Conservation (phyloP, 2,329 filamentous ascomycete genomes). For the Sporothrix schenckii region DNA sequence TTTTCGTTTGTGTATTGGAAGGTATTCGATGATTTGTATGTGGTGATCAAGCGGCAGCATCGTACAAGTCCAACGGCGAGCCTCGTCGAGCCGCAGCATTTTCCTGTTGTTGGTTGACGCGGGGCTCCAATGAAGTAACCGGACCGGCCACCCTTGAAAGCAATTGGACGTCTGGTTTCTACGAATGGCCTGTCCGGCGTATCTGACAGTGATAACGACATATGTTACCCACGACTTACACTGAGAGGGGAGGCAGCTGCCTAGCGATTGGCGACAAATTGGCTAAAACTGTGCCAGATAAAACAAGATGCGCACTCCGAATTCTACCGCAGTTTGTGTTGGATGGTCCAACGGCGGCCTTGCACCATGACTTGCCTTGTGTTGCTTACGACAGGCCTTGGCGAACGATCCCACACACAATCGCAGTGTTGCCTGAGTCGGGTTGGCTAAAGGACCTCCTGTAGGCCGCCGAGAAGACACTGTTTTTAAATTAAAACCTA, state of each 20-base stretch:
- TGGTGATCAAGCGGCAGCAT: no score
- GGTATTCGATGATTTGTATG: not conserved
- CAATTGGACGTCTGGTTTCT: no score
- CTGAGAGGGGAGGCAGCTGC: not conserved
- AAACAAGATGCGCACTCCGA: not conserved
- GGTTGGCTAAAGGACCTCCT: not conserved
- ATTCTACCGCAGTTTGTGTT: no score
- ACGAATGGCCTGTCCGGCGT: no score
- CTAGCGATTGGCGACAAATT: not conserved
- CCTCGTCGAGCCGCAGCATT: not conserved
- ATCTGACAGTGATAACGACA: no score
- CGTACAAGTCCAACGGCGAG: not conserved
- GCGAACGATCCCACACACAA: not conserved
- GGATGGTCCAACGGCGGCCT: not conserved
- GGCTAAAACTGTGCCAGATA: not conserved
- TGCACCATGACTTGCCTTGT: not conserved
- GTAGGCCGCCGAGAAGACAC: not conserved
- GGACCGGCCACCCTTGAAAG: not conserved
- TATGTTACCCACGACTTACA: not conserved
- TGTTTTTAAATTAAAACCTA: not conserved
- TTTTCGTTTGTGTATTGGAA: not conserved
- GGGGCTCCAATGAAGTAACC: not conserved
- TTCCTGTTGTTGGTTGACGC: not conserved
- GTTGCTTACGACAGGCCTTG: not conserved
- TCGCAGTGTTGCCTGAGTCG: not conserved